Base-by-base conservation (phyloP, 495 filamentous ascomycete species). In the Hypomontagnella monticulosa region DNA sequence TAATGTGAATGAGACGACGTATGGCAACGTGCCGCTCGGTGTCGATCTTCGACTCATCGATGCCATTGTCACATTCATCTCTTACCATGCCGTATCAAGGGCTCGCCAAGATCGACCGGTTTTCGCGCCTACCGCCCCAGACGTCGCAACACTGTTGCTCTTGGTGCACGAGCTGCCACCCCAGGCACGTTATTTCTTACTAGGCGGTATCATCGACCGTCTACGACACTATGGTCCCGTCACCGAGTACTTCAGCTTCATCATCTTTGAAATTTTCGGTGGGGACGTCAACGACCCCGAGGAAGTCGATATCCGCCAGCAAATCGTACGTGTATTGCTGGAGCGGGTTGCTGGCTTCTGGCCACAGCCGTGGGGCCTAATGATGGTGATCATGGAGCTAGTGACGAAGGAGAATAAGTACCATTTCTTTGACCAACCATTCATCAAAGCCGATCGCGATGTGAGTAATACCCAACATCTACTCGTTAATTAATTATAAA, bases 291-390 rank as follows among this genome's bases (percentile, higher is more conserved):
- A 85, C 43, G 92, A 96, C 72, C 85, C 88, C 32, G 89, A 93
- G 69, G 89, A 92, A 71, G 84, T 83, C 1, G 91, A 95, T 54
- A 88, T 97, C 49, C 89, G 93, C 27, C 89, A 98, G 76, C 91
- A 96, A 74, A 91, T 98, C 63, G 91, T 91, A 41, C 87, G 93
- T 19, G 87, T 97, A 41, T 78, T 98, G 41, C 76, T 97, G 4
- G 95, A 99, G 80, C 84, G 95, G 37, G 77, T 97, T 47, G 87
- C 94, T 49, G 92, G 93, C 14, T 92, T 91, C 74, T 92, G 93
- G 73, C 95, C 95, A 30, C 96, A 98, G 74, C 93, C 95, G 11
- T 99, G 95, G 95, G 95, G 95, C 12, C 76, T 98, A 38, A 91
- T 97, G 74, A 89, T 96, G 57, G 96, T 93, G 16, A 83, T 96